A percentile compares a stretch with the other conserved stretches of the same genome.
Conservation (phyloP, 2,329 filamentous ascomycete species). For the Herpotrichia juniperi region DNA sequence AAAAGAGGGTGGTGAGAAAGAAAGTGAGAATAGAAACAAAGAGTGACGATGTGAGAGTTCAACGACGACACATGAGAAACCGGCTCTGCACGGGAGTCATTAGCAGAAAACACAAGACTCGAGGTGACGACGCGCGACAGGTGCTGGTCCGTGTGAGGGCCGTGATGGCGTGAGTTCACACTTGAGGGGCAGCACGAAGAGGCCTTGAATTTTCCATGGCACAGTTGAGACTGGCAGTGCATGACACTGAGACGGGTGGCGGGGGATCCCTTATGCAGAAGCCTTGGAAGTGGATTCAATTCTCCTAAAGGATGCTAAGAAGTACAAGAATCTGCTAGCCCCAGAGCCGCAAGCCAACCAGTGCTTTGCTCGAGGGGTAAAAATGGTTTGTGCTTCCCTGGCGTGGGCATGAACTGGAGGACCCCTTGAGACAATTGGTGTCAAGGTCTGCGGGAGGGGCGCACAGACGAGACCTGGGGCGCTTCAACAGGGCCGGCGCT, state of each 20-base stretch:
- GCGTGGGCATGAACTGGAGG: slow-evolving; percentile 31
- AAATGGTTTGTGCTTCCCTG: no score
- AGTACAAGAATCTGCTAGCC: slow-evolving; percentile 18
- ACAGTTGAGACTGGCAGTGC: slow-evolving; percentile 40
- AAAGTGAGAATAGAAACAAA: slow-evolving; percentile 29
- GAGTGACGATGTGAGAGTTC: slow-evolving; percentile 30
- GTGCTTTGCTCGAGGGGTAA: slow-evolving; percentile 23
- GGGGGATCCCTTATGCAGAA: slow-evolving; percentile 34
- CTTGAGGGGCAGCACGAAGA: slow-evolving; percentile 37
- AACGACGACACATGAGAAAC: slow-evolving; percentile 34
- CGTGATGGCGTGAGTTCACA: slow-evolving; percentile 42
- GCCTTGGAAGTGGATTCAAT: slow-evolving; percentile 8
- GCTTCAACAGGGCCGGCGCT: slow-evolving; percentile 16
- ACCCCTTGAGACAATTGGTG: slow-evolving; percentile 48
- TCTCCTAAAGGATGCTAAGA: slow-evolving; percentile 26
- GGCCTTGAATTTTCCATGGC: slow-evolving; percentile 27
- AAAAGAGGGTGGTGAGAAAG: slow-evolving; percentile 36
- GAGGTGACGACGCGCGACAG: slow-evolving; percentile 23
- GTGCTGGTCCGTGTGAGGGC: slow-evolving; percentile 20
- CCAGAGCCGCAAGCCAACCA: slow-evolving; percentile 29
- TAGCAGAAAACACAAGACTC: slow-evolving; percentile 21
- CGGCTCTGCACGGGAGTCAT: slow-evolving; percentile 35
- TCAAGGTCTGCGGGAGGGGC: slow-evolving; percentile 31
- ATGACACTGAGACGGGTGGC: slow-evolving; percentile 41
- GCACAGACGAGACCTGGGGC: slow-evolving; percentile 30